These are phyloP conservation scores for Aureobasidium mangrovei DNA, from an alignment of 2,329 filamentous ascomycete genomes.

Conservation along the genomic window DNA sequence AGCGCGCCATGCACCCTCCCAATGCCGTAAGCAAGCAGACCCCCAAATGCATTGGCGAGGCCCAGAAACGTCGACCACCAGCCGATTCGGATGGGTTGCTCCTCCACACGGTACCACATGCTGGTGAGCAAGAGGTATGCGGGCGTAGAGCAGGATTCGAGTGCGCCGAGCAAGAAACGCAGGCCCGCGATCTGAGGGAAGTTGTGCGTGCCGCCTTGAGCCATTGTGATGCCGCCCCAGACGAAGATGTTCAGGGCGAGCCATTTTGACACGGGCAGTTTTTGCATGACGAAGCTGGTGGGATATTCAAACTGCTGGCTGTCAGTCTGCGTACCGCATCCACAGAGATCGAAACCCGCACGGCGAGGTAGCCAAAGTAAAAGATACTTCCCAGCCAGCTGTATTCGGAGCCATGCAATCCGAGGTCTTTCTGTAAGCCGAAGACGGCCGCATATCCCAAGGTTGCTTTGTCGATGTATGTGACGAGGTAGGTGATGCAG, in stretches of 20 bases:
- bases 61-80: slow-evolving; percentile 44
- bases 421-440: slow-evolving; percentile 39
- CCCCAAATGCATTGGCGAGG: slow-evolving; percentile 54
- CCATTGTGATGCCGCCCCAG: slow-evolving; percentile 35
- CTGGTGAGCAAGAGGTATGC: slow-evolving; percentile 30
- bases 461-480: slow-evolving; percentile 34
- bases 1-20: slow-evolving; percentile 40
- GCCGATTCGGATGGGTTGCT: slow-evolving; percentile 20
- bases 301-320: slow-evolving; percentile 30
- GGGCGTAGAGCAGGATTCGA: slow-evolving; percentile 30
- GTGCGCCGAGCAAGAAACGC: slow-evolving; percentile 29
- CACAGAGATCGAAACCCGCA: neutral
- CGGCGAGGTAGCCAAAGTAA: slow-evolving; percentile 41
- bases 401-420: slow-evolving; percentile 43
- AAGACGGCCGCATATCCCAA: slow-evolving; percentile 41
- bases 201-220: slow-evolving; percentile 32
- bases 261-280: slow-evolving; percentile 39
- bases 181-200: slow-evolving; percentile 32
- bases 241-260: slow-evolving; percentile 31
- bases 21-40: slow-evolving; percentile 47
- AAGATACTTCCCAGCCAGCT: slow-evolving; percentile 45
- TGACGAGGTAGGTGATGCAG: slow-evolving; percentile 30
- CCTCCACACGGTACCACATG: slow-evolving; percentile 24
- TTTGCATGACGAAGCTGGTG: slow-evolving; percentile 36
- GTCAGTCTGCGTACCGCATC: too few relatives aligned